These are phyloP conservation scores for Phialophora chinensis DNA, from an alignment of 2,329 filamentous ascomycete species.

Conservation along the genomic window DNA sequence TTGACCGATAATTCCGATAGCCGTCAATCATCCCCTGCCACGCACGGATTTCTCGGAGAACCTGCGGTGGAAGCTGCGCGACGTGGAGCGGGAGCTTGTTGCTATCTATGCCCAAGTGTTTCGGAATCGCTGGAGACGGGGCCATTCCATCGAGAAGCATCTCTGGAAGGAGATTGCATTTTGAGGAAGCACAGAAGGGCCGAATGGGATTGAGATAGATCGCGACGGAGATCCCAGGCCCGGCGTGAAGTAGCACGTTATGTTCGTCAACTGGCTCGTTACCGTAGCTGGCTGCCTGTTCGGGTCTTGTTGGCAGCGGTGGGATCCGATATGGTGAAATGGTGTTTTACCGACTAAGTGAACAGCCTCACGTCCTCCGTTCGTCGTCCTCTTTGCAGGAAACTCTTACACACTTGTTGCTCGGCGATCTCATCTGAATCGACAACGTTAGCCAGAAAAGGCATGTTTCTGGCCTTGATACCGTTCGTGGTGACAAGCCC, in stretches of 20 bases:
- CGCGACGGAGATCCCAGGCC: background rate
- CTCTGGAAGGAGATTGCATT: too few relatives aligned
- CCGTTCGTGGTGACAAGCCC: too few relatives aligned
- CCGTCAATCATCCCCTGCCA: background rate
- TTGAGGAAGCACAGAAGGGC: constrained; percentile 39
- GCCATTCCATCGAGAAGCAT: too few relatives aligned
- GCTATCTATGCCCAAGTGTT: constrained; percentile 37
- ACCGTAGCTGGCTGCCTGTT: background rate
- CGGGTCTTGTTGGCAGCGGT: background rate
- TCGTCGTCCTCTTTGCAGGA: too few relatives aligned
- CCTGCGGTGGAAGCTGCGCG: background rate
- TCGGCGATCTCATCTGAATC: too few relatives aligned
- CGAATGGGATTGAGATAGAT: background rate
- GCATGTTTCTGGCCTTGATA: too few relatives aligned
- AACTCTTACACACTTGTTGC: background rate
- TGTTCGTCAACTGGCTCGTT: too few relatives aligned
- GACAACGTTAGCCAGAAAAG: too few relatives aligned
- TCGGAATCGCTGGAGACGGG: too few relatives aligned
- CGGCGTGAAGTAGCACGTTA: background rate
- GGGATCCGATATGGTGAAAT: too few relatives aligned
- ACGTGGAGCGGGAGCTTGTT: background rate
- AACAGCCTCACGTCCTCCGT: too few relatives aligned
- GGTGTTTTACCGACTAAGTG: too few relatives aligned
- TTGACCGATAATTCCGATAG: constrained; percentile 1
- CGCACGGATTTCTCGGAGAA: background rate